Evolutionary conservation across 75 land plant species (phyloP).

Genomic region (Larix kaempferi): DNA sequence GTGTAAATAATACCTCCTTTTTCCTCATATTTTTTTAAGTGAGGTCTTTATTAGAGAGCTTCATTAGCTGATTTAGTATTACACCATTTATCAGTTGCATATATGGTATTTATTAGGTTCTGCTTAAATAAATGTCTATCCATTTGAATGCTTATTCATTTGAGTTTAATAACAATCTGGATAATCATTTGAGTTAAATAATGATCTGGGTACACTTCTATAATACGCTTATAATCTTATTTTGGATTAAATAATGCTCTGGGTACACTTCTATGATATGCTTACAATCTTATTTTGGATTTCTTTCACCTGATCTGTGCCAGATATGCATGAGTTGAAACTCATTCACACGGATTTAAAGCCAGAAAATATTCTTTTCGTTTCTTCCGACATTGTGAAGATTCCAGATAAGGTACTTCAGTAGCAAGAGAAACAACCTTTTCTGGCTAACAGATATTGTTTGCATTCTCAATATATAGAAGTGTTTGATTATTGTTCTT

Average conservation of each 20-base stretch:
- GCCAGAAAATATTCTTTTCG: slow-evolving; percentile 64
- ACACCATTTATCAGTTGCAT: too few species aligned
- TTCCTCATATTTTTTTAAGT: neutral
- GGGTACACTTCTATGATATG: too few species aligned
- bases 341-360: slow-evolving; percentile 71
- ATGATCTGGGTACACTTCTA: too few species aligned
- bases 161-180: too few species aligned
- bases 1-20: slow-evolving; percentile 26
- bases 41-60: neutral
- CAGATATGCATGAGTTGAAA: slow-evolving; percentile 74
- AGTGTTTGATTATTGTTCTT: neutral
- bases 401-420: slow-evolving; percentile 53
- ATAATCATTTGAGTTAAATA: too few species aligned
- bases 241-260: slow-evolving; percentile 1
- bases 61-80: too few species aligned
- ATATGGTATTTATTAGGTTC: too few species aligned
- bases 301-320: slow-evolving; percentile 9
- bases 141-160: too few species aligned
- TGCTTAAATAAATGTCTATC: too few species aligned
- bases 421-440: too few species aligned
- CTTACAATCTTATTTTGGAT: too few species aligned
- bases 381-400: slow-evolving; percentile 58
- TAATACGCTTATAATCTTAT: too few species aligned
- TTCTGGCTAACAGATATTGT: slow-evolving; percentile 6
- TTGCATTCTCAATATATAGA: neutral